phyloP scores from a whole-genome alignment of 768 basidiomycete species.

The Podaxis sp. region DNA sequence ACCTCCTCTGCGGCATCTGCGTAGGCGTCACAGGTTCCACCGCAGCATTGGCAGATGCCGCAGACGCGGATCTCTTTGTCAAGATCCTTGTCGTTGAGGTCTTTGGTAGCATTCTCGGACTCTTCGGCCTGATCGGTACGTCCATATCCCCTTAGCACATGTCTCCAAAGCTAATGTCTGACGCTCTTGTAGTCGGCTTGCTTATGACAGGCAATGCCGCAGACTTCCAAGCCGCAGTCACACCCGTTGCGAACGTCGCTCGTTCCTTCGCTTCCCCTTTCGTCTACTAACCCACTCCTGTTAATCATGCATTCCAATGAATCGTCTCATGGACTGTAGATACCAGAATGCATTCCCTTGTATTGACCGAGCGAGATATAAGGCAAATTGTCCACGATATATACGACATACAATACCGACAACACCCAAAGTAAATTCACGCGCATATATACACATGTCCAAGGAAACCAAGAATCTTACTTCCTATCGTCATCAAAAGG shows the following conservation, averaged over 20 bases:
- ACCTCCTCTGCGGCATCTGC: slow-evolving; percentile 90
- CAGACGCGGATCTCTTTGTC: slow-evolving; percentile 92
- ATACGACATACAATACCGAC: slow-evolving; percentile 2
- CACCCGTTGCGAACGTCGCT: slow-evolving; percentile 29
- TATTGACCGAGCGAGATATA: background rate
- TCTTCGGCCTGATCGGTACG: slow-evolving; percentile 92
- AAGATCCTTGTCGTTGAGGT: slow-evolving; percentile 97
- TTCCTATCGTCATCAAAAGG: slow-evolving; percentile 60
- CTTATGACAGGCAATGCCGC: slow-evolving; percentile 71
- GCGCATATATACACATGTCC: background rate
- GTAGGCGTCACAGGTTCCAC: slow-evolving; percentile 96
- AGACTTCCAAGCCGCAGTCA: slow-evolving; percentile 49
- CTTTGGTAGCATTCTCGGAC: slow-evolving; percentile 85
- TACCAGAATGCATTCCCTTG: background rate
- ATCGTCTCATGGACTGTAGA: slow-evolving; percentile 6
- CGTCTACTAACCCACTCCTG: slow-evolving; percentile 27
- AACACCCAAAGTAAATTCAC: background rate
- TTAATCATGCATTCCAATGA: background rate
- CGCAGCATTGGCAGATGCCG: slow-evolving; percentile 92
- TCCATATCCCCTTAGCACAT: slow-evolving; percentile 17
- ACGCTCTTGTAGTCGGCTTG: slow-evolving; percentile 60
- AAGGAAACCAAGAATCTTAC: slow-evolving; percentile 6
- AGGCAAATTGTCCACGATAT: background rate
- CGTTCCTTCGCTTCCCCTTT: slow-evolving; percentile 36
- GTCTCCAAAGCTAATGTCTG: background rate